A percentile compares a stretch with the other conserved stretches of the same genome.
Evolutionary conservation across 257 asterid species (phyloP).

Genomic region (Henckelia pumila): DNA sequence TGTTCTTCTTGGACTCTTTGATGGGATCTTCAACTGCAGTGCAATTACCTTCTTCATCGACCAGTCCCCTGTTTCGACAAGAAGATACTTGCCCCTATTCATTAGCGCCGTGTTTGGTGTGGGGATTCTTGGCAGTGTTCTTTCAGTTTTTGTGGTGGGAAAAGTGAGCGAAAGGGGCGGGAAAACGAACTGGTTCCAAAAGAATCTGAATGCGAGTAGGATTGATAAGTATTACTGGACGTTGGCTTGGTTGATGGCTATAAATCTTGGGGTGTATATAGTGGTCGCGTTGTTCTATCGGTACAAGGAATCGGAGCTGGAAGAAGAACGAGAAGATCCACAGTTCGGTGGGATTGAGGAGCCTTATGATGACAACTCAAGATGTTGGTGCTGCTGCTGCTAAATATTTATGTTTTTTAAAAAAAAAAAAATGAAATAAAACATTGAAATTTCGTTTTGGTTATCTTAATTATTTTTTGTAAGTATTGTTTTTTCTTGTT

Average conservation of each 20-base stretch:
- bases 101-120: constrained; percentile 26
- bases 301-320: constrained; percentile 29
- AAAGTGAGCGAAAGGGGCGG: constrained; percentile 40
- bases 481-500: too few relatives aligned
- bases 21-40: constrained; percentile 25
- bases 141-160: constrained; percentile 36
- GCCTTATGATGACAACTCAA: constrained; percentile 20
- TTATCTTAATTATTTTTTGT: too few relatives aligned
- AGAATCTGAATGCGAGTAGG: constrained; percentile 34
- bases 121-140: constrained; percentile 32
- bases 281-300: constrained; percentile 31
- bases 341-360: constrained; percentile 28
- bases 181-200: constrained; percentile 43
- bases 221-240: constrained; percentile 53
- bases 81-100: constrained; percentile 23
- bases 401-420: too few relatives aligned
- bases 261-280: constrained; percentile 32
- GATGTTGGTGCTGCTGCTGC: constrained; percentile 25
- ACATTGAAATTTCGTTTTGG: too few relatives aligned
- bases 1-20: constrained; percentile 31
- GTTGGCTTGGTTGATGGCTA: constrained; percentile 39
- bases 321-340: constrained; percentile 2
- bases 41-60: constrained; percentile 28
- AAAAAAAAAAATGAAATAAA: too few relatives aligned
- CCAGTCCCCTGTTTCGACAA: constrained; percentile 29